phyloP scores from a whole-genome alignment of 805 yeast species.

The Metschnikowia baotianmanensis region DNA sequence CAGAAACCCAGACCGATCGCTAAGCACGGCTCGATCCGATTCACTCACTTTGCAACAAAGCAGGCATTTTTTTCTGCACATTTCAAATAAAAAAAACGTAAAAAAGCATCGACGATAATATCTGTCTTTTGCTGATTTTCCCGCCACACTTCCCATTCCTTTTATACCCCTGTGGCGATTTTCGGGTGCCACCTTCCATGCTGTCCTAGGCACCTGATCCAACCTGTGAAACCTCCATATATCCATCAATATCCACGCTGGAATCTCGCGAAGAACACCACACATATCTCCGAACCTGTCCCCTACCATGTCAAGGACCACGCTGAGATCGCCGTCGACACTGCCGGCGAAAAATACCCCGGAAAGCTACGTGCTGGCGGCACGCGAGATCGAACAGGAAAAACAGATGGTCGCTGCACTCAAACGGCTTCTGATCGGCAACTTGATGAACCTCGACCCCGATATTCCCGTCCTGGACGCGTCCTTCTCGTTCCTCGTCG shows the following conservation, averaged over 20 bases:
- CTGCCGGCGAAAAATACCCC: slow-evolving; percentile 16
- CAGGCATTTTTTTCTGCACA: no score
- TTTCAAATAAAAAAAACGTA: no score
- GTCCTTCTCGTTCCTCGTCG: slow-evolving; percentile 12
- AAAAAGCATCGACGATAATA: no score
- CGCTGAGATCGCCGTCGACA: slow-evolving; percentile 10
- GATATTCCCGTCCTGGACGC: slow-evolving; percentile 54
- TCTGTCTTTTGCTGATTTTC: no score
- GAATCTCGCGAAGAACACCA: background rate
- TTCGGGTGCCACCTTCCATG: background rate
- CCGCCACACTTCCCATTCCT: no score
- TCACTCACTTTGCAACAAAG: no score
- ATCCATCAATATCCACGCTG: no score
- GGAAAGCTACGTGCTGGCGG: slow-evolving; percentile 49
- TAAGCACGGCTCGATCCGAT: no score
- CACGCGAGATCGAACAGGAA: slow-evolving; percentile 73
- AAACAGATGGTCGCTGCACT: slow-evolving; percentile 69
- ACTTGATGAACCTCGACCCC: slow-evolving; percentile 61
- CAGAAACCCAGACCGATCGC: no score
- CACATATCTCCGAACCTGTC: background rate
- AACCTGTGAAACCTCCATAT: no score
- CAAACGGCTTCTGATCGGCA: slow-evolving; percentile 71
- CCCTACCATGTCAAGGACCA: slow-evolving; percentile 3
- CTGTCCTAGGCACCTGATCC: no score
- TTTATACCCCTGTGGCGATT: no score